These are phyloP conservation scores for Pythium aquatile DNA, from an alignment of 352 stramenopile genomes.

Conservation along the genomic window DNA sequence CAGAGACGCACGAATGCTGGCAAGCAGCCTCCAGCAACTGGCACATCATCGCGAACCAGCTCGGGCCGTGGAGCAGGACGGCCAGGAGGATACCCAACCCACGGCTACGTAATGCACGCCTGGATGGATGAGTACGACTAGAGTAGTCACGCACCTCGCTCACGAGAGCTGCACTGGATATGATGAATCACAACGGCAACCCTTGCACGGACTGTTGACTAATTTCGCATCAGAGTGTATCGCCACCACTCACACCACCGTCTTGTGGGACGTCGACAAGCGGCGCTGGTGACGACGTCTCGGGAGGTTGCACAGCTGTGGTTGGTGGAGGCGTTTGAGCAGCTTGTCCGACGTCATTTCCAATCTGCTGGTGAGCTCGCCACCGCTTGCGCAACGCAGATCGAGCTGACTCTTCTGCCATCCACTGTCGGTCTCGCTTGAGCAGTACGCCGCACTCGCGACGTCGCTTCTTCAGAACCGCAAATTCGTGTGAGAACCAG, in stretches of 20 bases:
- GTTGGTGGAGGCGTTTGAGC: neutral
- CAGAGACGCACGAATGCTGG: slow-evolving; percentile 21
- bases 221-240: neutral
- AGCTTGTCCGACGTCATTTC: neutral
- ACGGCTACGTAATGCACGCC: slow-evolving; percentile 65
- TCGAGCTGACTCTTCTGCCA: slow-evolving; percentile 51
- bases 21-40: neutral
- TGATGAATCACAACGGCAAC: neutral
- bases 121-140: slow-evolving; percentile 55
- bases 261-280: neutral
- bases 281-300: neutral
- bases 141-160: neutral
- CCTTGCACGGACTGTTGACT: neutral
- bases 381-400: slow-evolving; percentile 53
- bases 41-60: slow-evolving; percentile 12
- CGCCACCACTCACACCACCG: neutral
- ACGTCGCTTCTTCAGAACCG: slow-evolving; percentile 45
- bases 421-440: slow-evolving; percentile 58
- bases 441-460: slow-evolving; percentile 56
- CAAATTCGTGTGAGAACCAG: slow-evolving; percentile 68
- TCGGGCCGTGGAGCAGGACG: slow-evolving; percentile 5
- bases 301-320: neutral
- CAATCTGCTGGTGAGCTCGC: slow-evolving; percentile 33
- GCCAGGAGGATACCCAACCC: slow-evolving; percentile 23
- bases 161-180: neutral